phyloP scores from a whole-genome alignment of 305 asterid species.

The Solanum hybrid region DNA sequence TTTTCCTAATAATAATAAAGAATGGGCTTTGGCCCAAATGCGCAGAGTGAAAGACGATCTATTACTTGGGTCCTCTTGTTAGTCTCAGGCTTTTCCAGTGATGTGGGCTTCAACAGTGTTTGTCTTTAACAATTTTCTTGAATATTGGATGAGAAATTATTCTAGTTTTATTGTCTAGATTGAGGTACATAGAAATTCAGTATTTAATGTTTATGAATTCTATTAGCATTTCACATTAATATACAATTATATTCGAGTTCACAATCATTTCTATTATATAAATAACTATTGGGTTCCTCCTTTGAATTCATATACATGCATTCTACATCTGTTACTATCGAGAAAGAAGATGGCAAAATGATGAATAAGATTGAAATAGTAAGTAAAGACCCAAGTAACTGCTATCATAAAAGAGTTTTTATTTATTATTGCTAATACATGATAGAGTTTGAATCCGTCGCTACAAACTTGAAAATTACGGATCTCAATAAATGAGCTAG shows the following conservation, averaged over 20 bases:
- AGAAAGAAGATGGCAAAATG: not conserved
- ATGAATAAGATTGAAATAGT: not conserved
- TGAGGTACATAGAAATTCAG: not conserved
- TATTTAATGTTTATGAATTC: not conserved
- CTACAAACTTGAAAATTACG: too few relatives aligned
- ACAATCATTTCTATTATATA: not conserved
- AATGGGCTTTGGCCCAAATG: not conserved
- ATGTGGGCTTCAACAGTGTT: not conserved
- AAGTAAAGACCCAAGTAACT: not conserved
- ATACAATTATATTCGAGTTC: not conserved
- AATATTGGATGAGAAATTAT: not conserved
- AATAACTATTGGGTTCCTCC: not conserved
- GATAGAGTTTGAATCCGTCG: too few relatives aligned
- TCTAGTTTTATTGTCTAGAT: not conserved
- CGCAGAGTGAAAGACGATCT: not conserved
- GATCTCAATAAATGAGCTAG: not conserved
- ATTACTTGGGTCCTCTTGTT: not conserved
- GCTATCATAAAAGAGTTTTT: not conserved
- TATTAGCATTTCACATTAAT: not conserved
- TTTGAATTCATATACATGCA: fast-evolving
- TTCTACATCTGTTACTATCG: not conserved
- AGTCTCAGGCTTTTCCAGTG: not conserved
- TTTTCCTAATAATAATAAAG: not conserved
- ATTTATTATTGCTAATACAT: not conserved
- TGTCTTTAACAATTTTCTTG: not conserved